Evolutionary conservation across 2,329 filamentous ascomycete genomes (phyloP), one percentile per base, ranked within the genome.

Genomic region (Gyromitra esculenta): DNA sequence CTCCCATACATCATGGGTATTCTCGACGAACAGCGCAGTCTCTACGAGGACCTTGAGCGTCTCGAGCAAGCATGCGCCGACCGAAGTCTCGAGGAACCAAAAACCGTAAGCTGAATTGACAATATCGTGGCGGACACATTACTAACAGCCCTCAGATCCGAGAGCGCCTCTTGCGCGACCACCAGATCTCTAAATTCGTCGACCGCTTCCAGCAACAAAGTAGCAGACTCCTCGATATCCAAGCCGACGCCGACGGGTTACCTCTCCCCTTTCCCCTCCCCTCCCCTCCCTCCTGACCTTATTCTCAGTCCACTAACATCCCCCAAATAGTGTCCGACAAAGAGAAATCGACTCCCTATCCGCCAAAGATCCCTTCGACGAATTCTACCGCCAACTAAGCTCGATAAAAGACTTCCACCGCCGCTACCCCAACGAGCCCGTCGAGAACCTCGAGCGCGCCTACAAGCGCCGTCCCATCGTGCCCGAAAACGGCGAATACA

Each of bases 1-100:
- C 48, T 13, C 11, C 37, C 31, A 59, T n/a, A 39, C 21, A 59
- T 37, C 8, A 72, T 79, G 78, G 56, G 48, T 90, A 86, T 97
- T 80, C 85, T 97, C 79, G 96, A 99, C 86, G 94, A 98, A 81
- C 92, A 98, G 85, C 89, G 96, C 81, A 94, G 93, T 82, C 89
- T 97, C 81, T 94, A 97, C 81, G 96, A 99, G 88, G 96, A 99
- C 85, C 86, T 99, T 65, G 96, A 99, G 87, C 91, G 96, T 79
- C 88, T 99, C 76, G 96, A 99, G 85, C 93, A 97, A 84, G 96
- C 92, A 69, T 91, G 97, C 81, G 91, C 93, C 70, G 94, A 98
- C 85, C 92, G 94, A 82, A 89, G 96, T 77, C 88, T 90, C 78
- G 93, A 97, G 80, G 94, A 98, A 79, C 94, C 95, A 59, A 92